Evolutionary conservation across 805 yeast genomes (phyloP).

Genomic region (Tetrapisispora taiwanensis): DNA sequence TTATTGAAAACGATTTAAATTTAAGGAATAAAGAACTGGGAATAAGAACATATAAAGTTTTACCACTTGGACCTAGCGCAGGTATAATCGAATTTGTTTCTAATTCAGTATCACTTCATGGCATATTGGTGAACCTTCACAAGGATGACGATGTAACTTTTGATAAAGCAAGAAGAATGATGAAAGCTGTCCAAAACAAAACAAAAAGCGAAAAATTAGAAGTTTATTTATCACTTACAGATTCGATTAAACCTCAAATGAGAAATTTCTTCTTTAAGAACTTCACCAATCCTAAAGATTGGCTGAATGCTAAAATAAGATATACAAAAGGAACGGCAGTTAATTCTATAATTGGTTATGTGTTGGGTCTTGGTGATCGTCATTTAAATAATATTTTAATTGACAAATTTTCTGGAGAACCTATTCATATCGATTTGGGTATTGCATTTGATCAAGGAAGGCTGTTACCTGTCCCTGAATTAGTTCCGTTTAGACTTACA

Average conservation of each 20-base stretch:
- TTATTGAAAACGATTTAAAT: slow-evolving; percentile 46
- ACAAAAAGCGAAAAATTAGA: slow-evolving; percentile 35
- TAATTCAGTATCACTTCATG: slow-evolving; percentile 61
- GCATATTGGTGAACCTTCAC: slow-evolving; percentile 59
- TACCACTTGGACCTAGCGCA: slow-evolving; percentile 77
- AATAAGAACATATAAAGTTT: slow-evolving; percentile 77
- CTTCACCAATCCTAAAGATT: slow-evolving; percentile 55
- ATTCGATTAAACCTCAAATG: slow-evolving; percentile 54
- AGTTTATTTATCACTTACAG: slow-evolving; percentile 39
- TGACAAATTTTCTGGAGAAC: slow-evolving; percentile 79
- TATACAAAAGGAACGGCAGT: slow-evolving; percentile 78
- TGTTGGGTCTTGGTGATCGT: slow-evolving; percentile 90
- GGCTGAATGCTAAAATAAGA: slow-evolving; percentile 57
- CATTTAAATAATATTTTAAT: slow-evolving; percentile 83
- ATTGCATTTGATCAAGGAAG: slow-evolving; percentile 94
- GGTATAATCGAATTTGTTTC: slow-evolving; percentile 89
- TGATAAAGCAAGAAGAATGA: slow-evolving; percentile 50
- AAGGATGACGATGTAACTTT: slow-evolving; percentile 37
- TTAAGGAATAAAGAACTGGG: slow-evolving; percentile 48
- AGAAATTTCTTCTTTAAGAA: slow-evolving; percentile 59
- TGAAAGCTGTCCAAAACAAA: slow-evolving; percentile 48
- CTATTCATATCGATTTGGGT: slow-evolving; percentile 92
- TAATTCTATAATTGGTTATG: slow-evolving; percentile 75
- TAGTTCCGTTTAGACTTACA: slow-evolving; percentile 87
- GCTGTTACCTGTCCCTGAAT: slow-evolving; percentile 75